A percentile compares a stretch with the other conserved stretches of the same genome.
These are phyloP conservation scores for Colletotrichum brevisporum DNA, from an alignment of 2,329 filamentous ascomycete species.

Conservation along the genomic window DNA sequence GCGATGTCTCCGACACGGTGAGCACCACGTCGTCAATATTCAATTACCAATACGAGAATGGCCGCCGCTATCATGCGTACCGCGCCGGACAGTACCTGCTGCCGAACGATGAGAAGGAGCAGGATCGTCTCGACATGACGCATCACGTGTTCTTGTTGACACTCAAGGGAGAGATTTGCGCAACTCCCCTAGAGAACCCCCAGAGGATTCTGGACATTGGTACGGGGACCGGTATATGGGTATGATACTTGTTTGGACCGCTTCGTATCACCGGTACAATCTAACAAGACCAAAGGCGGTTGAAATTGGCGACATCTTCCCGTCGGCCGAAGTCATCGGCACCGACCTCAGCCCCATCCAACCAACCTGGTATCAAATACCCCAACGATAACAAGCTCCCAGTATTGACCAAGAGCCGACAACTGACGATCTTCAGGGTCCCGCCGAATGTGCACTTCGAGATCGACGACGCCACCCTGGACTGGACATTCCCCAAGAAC, in stretches of 20 bases:
- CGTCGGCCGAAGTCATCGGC: slow-evolving; percentile 57
- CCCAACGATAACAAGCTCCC: too few species aligned
- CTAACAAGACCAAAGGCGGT: slow-evolving; percentile 58
- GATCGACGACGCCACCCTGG: slow-evolving; percentile 44
- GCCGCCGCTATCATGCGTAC: slow-evolving; percentile 63
- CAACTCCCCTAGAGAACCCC: slow-evolving; percentile 55
- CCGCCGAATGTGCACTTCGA: too few species aligned
- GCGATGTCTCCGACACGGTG: too few species aligned
- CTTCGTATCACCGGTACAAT: too few species aligned
- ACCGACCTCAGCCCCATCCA: slow-evolving; percentile 47
- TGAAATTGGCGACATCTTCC: slow-evolving; percentile 75
- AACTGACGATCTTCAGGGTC: too few species aligned
- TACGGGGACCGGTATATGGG: slow-evolving; percentile 68
- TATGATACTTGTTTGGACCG: too few species aligned
- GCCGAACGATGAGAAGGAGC: slow-evolving; percentile 60
- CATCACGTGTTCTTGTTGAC: slow-evolving; percentile 53
- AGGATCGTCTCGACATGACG: slow-evolving; percentile 57
- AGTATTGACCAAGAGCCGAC: too few species aligned
- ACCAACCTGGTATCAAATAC: slow-evolving; percentile 18
- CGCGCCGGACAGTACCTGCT: slow-evolving; percentile 58
- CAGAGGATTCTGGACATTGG: slow-evolving; percentile 57
- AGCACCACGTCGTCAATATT: too few species aligned
- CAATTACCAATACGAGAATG: slow-evolving; percentile 55
- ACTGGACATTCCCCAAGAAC: slow-evolving; percentile 47
- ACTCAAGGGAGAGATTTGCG: slow-evolving; percentile 52